Evolutionary conservation across 2,329 filamentous ascomycete genomes (phyloP), one percentile per base, ranked within the genome.

Genomic region (Stemphylium vesicarium): DNA sequence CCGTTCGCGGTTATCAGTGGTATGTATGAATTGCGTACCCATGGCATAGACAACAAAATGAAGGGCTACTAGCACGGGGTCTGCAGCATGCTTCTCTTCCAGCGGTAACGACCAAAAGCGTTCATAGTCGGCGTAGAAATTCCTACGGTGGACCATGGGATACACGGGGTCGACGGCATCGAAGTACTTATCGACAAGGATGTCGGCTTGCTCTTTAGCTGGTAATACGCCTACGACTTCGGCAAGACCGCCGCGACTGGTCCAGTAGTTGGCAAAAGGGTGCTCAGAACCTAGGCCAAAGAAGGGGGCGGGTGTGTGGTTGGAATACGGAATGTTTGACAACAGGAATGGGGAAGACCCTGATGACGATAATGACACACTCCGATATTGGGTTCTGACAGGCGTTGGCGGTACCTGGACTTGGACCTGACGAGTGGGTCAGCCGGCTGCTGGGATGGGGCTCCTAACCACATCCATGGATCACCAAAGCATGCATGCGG

Each of bases 261-360:
- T 93, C 90, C 90, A 94, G 74, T 93, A 93, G 70, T 93, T 93
- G 66, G 88, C 87, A 70, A 92, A 92, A 0, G 89, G 89, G 69
- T 92, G 89, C 69, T 91, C 88, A 0, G 88, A 87, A 12, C 88
- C 89, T 59, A 92, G 86, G n/a, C 90, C 90, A 69, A 93, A 93
- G 50, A 92, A 88, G 61, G 91, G 91, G 50, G 88, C 90, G 1
- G 88, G 87, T 6, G 86, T 86, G 9, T 88, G 85, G 37, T 85
- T 81, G 0, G 89, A 89, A 69, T 89, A 90, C 0, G 89, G 88
- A 2, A 92, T 83, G 66, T 91, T 87, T 45, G 89, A 91, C 40
- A 92, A 79, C 10, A 92, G 80, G 16, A 77, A 81, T 2, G 82
- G 79, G 15, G 80, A 80, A 11, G 77, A 79, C 2, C 74, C 74